phyloP scores from a whole-genome alignment of 108 stramenopile genomes.

The Nitzschia sp. region DNA sequence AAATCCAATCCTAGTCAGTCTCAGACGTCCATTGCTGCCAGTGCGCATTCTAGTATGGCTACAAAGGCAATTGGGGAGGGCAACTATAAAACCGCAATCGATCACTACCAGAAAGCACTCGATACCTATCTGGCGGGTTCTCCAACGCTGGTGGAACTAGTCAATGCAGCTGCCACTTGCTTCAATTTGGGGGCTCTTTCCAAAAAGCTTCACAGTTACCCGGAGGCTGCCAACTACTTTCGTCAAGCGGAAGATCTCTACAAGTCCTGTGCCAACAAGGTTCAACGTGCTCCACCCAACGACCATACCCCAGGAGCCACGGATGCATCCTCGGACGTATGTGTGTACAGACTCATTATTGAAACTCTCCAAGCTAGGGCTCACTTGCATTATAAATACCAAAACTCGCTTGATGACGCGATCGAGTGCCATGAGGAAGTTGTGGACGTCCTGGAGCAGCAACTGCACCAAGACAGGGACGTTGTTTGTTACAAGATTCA shows the following conservation, averaged over 20 bases:
- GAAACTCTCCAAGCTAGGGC: constrained; percentile 46
- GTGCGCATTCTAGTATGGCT: constrained; percentile 32
- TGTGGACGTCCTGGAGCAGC: constrained; percentile 29
- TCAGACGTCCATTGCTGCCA: constrained; percentile 7
- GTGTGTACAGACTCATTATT: constrained; percentile 34
- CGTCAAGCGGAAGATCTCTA: constrained; percentile 32
- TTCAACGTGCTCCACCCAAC: not conserved
- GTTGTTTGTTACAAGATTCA: constrained; percentile 24
- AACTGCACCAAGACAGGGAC: constrained; percentile 8
- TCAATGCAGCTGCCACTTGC: constrained; percentile 42
- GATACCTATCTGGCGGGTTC: constrained; percentile 24
- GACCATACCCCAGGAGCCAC: not conserved
- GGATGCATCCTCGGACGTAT: constrained; percentile 20
- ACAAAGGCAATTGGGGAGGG: constrained; percentile 26
- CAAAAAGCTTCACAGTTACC: constrained; percentile 32
- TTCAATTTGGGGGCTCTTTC: constrained; percentile 43
- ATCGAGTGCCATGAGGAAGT: constrained; percentile 43
- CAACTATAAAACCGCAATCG: constrained; percentile 27
- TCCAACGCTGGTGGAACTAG: constrained; percentile 32
- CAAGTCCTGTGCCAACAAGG: constrained; percentile 8
- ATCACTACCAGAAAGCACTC: constrained; percentile 31
- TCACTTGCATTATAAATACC: constrained; percentile 40
- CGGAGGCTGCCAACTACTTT: constrained; percentile 31
- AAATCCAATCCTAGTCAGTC: not conserved
- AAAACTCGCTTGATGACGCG: constrained; percentile 25